phyloP scores from a whole-genome alignment of 1,284 basidiomycete genomes.

The Rugosomyces carneus region DNA sequence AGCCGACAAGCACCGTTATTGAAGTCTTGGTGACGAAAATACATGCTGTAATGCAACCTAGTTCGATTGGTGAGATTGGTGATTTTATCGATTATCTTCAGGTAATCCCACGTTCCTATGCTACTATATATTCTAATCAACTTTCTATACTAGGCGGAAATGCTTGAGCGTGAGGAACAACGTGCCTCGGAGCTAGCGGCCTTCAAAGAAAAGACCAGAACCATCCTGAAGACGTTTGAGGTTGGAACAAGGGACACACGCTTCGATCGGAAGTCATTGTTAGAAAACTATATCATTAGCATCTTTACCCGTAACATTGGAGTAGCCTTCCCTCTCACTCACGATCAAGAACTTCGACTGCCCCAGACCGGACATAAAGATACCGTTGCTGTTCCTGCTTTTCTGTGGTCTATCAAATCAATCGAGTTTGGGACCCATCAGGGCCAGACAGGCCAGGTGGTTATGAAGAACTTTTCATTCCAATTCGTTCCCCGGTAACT shows the following conservation, averaged over 20 bases:
- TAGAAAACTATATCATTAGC: conserved; percentile 60
- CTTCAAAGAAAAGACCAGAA: conserved; percentile 77
- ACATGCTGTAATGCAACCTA: conserved; percentile 89
- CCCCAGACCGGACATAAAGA: conserved; percentile 34
- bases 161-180: conserved; percentile 65
- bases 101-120: conserved; percentile 32
- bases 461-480: conserved; percentile 68
- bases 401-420: conserved; percentile 76
- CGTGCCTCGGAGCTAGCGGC: conserved; percentile 71
- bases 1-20: conserved; percentile 34
- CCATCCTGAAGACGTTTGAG: conserved; percentile 69
- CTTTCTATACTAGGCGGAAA: conserved; percentile 49
- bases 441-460: conserved; percentile 75
- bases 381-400: conserved; percentile 57
- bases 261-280: conserved; percentile 46
- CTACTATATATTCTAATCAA: conserved; percentile 5
- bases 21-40: conserved; percentile 64
- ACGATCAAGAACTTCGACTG: conserved; percentile 46
- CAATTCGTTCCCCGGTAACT: conserved; percentile 75
- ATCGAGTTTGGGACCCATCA: conserved; percentile 68
- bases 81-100: conserved; percentile 83
- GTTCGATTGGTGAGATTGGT: conserved; percentile 81
- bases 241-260: conserved; percentile 41
- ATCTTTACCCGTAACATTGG: conserved; percentile 70
- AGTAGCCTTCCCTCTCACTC: conserved; percentile 75